These are phyloP conservation scores for Antrodiella citrinella DNA, from an alignment of 768 basidiomycete species.

Conservation along the genomic window DNA sequence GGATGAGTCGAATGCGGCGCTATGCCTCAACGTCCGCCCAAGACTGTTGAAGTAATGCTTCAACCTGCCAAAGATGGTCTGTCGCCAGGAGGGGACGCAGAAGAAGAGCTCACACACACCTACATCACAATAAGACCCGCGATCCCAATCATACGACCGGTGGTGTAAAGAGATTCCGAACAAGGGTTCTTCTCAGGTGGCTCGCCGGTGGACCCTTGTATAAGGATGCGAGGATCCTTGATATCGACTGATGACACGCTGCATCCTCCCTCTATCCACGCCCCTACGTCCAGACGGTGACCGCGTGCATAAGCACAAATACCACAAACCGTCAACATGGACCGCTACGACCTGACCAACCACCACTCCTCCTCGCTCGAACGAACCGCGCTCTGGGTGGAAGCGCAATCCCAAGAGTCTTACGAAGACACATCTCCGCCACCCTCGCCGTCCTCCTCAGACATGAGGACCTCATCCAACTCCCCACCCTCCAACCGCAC, in stretches of 20 bases:
- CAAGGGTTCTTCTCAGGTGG: not conserved
- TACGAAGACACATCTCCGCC: slow-evolving; percentile 12
- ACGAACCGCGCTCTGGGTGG: slow-evolving; percentile 18
- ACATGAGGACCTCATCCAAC: slow-evolving; percentile 1
- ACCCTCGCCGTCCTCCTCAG: slow-evolving; percentile 5
- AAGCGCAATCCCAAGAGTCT: slow-evolving; percentile 14
- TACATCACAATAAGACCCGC: not conserved
- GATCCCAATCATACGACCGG: not conserved
- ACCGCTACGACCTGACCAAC: not conserved
- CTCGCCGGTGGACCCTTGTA: not conserved
- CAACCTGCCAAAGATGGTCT: not conserved
- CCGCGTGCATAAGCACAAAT: not conserved
- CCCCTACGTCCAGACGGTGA: not conserved
- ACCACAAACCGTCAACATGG: not conserved
- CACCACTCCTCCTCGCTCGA: slow-evolving; percentile 3
- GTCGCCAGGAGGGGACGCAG: not conserved
- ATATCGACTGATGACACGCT: not conserved
- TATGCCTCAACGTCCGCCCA: not conserved
- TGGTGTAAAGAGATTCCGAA: not conserved
- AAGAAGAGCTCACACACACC: not conserved
- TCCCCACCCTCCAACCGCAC: slow-evolving; percentile 16
- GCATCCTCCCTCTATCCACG: not conserved
- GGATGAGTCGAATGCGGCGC: not conserved
- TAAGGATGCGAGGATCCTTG: not conserved
- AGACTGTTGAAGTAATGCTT: not conserved